These are phyloP conservation scores for Diutina ranongensis DNA, from an alignment of 1,139 yeast species.

Conservation along the genomic window DNA sequence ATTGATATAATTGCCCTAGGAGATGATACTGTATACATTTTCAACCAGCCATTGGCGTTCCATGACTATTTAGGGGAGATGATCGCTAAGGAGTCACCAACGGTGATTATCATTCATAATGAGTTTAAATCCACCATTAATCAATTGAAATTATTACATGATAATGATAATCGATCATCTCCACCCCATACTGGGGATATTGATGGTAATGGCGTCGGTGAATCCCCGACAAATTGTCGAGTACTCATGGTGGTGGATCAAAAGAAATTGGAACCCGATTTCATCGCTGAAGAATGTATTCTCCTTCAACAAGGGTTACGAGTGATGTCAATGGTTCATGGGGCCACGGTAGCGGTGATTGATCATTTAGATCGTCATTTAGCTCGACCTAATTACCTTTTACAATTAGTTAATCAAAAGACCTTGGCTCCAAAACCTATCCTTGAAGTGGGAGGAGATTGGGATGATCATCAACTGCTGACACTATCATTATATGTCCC, in stretches of 20 bases:
- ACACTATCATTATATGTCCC: neutral
- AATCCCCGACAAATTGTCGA: neutral
- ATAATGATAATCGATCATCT: too few species aligned
- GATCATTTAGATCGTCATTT: neutral
- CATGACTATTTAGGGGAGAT: neutral
- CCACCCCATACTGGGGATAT: too few species aligned
- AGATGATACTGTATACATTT: neutral
- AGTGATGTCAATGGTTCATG: neutral
- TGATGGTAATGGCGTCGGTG: neutral
- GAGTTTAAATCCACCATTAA: neutral
- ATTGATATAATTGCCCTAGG: neutral
- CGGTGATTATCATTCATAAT: neutral
- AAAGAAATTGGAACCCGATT: neutral
- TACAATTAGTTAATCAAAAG: neutral
- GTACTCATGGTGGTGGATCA: neutral
- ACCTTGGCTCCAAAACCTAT: neutral
- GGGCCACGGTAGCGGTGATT: neutral
- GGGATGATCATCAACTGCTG: neutral
- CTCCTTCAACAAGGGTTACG: neutral
- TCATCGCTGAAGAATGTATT: neutral
- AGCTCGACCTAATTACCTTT: neutral
- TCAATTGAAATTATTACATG: too few species aligned
- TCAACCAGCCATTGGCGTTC: neutral
- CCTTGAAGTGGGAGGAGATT: neutral
- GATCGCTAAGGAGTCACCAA: neutral